A percentile compares a stretch with the other conserved stretches of the same genome.
These are phyloP conservation scores for Alternaria postmessia DNA, from an alignment of 2,329 filamentous ascomycete species.

Conservation along the genomic window DNA sequence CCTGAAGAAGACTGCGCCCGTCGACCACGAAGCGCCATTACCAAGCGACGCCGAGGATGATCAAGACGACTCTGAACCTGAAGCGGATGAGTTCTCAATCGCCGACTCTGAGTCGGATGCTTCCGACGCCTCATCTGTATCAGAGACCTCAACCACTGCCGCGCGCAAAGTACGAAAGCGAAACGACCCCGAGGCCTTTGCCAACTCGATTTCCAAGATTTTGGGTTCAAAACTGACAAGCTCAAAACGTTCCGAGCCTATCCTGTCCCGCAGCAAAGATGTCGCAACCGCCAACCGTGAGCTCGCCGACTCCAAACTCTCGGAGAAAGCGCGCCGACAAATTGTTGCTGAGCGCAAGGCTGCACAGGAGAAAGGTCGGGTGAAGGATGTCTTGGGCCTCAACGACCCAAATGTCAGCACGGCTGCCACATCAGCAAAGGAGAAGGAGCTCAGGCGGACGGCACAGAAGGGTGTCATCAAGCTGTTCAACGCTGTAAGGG, in stretches of 20 bases:
- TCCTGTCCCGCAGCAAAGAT: slow-evolving; percentile 82
- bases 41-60: slow-evolving; percentile 33
- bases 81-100: slow-evolving; percentile 45
- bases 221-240: slow-evolving; percentile 86
- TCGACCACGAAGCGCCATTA: slow-evolving; percentile 40
- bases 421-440: slow-evolving; percentile 69
- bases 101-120: slow-evolving; percentile 37
- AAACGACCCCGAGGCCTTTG: slow-evolving; percentile 90
- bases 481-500: slow-evolving; percentile 93
- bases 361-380: slow-evolving; percentile 83
- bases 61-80: slow-evolving; percentile 44
- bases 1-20: slow-evolving; percentile 36
- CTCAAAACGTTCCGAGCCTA: slow-evolving; percentile 83
- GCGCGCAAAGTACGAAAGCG: slow-evolving; percentile 73
- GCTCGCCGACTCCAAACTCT: slow-evolving; percentile 78
- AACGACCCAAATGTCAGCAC: slow-evolving; percentile 59
- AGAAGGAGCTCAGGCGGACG: slow-evolving; percentile 83
- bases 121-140: slow-evolving; percentile 49
- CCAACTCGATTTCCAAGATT: slow-evolving; percentile 92
- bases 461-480: slow-evolving; percentile 94
- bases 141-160: slow-evolving; percentile 45
- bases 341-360: slow-evolving; percentile 81
- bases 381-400: slow-evolving; percentile 82
- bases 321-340: slow-evolving; percentile 80
- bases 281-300: slow-evolving; percentile 77